Percentiles rank a stretch among this genome's conserved stretches.
Conservation (phyloP, 2,329 filamentous ascomycete species). For the Aureobasidium leucospermi region DNA sequence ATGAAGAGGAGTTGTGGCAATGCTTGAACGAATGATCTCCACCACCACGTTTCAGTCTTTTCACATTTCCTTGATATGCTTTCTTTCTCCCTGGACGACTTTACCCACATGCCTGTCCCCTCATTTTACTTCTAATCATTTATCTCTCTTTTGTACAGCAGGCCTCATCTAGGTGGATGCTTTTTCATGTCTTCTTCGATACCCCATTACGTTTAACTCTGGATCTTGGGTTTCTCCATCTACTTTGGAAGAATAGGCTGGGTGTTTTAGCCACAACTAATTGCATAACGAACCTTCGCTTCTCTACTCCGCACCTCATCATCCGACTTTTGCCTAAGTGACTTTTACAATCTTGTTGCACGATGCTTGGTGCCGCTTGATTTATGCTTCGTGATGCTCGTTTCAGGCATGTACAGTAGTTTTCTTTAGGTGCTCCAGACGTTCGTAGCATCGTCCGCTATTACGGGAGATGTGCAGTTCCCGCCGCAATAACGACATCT, state of each 20-base stretch:
- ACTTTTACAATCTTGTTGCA: neutral
- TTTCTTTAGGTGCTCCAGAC: neutral
- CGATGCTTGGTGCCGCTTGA: neutral
- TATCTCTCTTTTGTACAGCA: conserved; percentile 6
- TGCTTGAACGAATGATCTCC: conserved; percentile 41
- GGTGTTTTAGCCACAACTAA: neutral
- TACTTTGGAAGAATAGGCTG: neutral
- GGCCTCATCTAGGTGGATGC: neutral
- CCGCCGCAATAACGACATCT: neutral
- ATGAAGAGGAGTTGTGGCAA: conserved; percentile 55
- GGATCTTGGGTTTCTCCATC: neutral
- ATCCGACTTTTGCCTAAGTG: conserved; percentile 8
- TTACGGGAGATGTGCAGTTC: conserved; percentile 1
- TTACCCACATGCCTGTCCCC: neutral
- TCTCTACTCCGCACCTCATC: neutral
- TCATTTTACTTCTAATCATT: neutral
- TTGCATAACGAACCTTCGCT: neutral
- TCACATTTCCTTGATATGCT: neutral
- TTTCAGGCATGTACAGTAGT: neutral
- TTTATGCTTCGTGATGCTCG: conserved; percentile 2
- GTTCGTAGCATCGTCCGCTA: neutral
- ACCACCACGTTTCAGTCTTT: neutral
- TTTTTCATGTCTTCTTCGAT: conserved; percentile 3
- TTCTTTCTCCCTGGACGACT: neutral
- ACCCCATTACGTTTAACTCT: conserved; percentile 9